Evolutionary conservation across 1,284 basidiomycete genomes (phyloP).

Genomic region (Prillingera fragicola): DNA sequence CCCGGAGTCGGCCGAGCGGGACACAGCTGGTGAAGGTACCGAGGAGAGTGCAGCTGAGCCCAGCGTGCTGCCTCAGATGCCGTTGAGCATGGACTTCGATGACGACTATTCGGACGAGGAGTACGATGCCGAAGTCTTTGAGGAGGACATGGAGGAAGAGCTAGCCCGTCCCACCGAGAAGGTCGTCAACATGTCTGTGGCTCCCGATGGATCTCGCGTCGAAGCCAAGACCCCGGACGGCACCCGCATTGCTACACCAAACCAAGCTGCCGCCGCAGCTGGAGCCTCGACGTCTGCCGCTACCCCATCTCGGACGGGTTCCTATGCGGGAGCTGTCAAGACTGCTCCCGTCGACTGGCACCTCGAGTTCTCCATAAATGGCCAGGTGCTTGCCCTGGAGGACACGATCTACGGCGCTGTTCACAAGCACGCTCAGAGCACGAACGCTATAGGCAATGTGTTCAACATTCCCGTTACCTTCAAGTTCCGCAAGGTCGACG

Average conservation of each 20-base stretch:
- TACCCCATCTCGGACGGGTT: slow-evolving; percentile 53
- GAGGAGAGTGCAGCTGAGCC: slow-evolving; percentile 20
- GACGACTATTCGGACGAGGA: slow-evolving; percentile 71
- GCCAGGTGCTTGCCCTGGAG: slow-evolving; percentile 71
- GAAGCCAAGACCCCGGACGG: slow-evolving; percentile 95
- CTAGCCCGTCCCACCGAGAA: slow-evolving; percentile 58
- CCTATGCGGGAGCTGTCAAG: slow-evolving; percentile 91
- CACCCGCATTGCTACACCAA: slow-evolving; percentile 83
- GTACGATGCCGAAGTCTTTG: slow-evolving; percentile 51
- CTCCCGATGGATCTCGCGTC: slow-evolving; percentile 82
- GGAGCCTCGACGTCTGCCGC: slow-evolving; percentile 24
- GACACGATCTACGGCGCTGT: slow-evolving; percentile 94
- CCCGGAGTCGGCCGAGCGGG: slow-evolving; percentile 32
- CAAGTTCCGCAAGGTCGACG: slow-evolving; percentile 86
- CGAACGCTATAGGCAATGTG: slow-evolving; percentile 6
- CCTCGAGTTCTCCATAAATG: slow-evolving; percentile 88
- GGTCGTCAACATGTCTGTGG: slow-evolving; percentile 77
- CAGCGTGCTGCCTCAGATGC: slow-evolving; percentile 29
- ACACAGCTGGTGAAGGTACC: slow-evolving; percentile 10
- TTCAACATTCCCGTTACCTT: slow-evolving; percentile 50
- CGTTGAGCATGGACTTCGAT: slow-evolving; percentile 42
- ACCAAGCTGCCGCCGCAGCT: slow-evolving; percentile 40
- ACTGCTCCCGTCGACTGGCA: slow-evolving; percentile 92
- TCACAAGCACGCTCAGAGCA: slow-evolving; percentile 51
- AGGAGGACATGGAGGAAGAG: slow-evolving; percentile 59